Percentiles rank a stretch among this genome's conserved stretches.
Evolutionary conservation across 495 filamentous ascomycete species (phyloP).

Genomic region (Podospora pseudoanserina): DNA sequence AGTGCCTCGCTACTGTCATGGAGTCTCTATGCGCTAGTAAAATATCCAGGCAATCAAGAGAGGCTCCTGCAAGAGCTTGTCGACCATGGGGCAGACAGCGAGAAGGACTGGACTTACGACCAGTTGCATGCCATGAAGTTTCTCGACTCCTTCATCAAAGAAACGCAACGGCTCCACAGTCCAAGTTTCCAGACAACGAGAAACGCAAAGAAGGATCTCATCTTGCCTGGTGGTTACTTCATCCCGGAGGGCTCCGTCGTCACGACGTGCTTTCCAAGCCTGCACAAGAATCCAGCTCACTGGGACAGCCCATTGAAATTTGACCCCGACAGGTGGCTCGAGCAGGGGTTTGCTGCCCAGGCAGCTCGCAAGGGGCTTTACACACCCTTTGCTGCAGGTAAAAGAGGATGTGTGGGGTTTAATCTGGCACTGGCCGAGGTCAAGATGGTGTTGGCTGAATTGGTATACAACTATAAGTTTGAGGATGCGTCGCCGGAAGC

Average conservation of each 20-base stretch:
- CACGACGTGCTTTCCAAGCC: constrained; percentile 48
- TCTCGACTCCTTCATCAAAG: constrained; percentile 57
- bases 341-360: constrained; percentile 40
- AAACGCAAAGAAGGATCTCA: constrained; percentile 47
- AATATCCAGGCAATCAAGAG: constrained; percentile 50
- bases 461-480: constrained; percentile 54
- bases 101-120: constrained; percentile 42
- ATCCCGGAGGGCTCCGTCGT: constrained; percentile 47
- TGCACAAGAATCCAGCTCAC: constrained; percentile 50
- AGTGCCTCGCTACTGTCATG: constrained; percentile 52
- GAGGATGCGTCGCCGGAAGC: constrained; percentile 31
- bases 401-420: constrained; percentile 54
- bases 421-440: constrained; percentile 56
- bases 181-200: constrained; percentile 54
- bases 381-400: constrained; percentile 51
- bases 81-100: constrained; percentile 37
- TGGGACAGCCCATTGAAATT: constrained; percentile 54
- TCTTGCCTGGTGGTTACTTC: constrained; percentile 54
- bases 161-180: constrained; percentile 54
- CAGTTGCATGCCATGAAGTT: constrained; percentile 40
- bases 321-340: constrained; percentile 55
- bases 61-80: constrained; percentile 52
- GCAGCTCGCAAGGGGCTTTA: constrained; percentile 44
- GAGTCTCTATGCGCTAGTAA: constrained; percentile 49
- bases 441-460: constrained; percentile 48